Evolutionary conservation across 2,329 filamentous ascomycete species (phyloP).

Genomic region (Incumbomyces delicatus): DNA sequence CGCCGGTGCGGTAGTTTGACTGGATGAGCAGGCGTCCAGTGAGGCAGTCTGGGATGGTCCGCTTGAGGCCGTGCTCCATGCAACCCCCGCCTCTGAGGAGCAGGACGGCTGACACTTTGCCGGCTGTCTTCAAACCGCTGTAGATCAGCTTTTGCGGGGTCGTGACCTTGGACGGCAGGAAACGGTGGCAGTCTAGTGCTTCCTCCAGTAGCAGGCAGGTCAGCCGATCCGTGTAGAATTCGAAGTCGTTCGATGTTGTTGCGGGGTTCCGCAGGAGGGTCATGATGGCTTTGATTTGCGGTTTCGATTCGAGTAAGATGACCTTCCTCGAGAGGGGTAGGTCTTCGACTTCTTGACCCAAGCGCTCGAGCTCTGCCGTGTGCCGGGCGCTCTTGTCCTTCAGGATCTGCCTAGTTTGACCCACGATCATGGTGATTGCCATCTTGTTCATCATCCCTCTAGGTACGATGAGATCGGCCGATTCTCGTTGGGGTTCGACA

Average conservation of each 20-base stretch:
- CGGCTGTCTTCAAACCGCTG: slow-evolving; percentile 58
- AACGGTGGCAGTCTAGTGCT: slow-evolving; percentile 67
- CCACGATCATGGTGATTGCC: slow-evolving; percentile 84
- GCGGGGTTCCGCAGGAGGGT: slow-evolving; percentile 77
- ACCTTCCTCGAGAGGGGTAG: slow-evolving; percentile 67
- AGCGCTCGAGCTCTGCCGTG: slow-evolving; percentile 63
- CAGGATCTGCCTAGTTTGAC: slow-evolving; percentile 82
- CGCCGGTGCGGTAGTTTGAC: slow-evolving; percentile 71
- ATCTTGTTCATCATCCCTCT: slow-evolving; percentile 90
- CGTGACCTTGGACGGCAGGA: slow-evolving; percentile 51
- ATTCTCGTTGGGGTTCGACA: slow-evolving; percentile 78
- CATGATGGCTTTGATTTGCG: slow-evolving; percentile 78
- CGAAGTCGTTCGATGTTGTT: slow-evolving; percentile 78
- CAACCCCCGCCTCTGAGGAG: slow-evolving; percentile 81
- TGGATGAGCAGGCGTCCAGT: slow-evolving; percentile 86
- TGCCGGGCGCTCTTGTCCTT: slow-evolving; percentile 77
- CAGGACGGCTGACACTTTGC: slow-evolving; percentile 74
- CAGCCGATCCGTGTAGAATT: slow-evolving; percentile 93
- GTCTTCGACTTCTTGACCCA: slow-evolving; percentile 63
- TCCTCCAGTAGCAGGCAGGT: slow-evolving; percentile 74
- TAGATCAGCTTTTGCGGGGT: slow-evolving; percentile 66
- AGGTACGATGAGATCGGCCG: slow-evolving; percentile 78
- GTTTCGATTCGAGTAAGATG: slow-evolving; percentile 61
- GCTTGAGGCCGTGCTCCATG: slow-evolving; percentile 76
- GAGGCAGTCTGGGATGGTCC: slow-evolving; percentile 85